Conservation (phyloP, 805 yeast species). For the Komagataella mondaviorum region DNA sequence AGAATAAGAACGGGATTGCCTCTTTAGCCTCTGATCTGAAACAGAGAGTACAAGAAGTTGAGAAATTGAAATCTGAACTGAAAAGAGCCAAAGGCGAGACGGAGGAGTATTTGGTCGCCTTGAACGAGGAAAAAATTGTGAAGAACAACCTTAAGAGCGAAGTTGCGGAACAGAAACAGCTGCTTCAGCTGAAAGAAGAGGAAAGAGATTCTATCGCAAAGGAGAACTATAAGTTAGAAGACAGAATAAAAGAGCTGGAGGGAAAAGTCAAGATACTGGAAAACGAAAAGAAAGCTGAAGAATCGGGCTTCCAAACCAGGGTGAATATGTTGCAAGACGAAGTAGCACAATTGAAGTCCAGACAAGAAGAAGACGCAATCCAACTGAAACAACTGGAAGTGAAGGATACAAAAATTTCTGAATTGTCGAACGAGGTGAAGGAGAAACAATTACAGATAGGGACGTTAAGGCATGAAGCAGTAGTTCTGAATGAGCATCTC, state of each 20-base stretch:
- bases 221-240: slow-evolving; percentile 11
- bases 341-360: slow-evolving; percentile 12
- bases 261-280: slow-evolving; percentile 7
- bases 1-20: slow-evolving; percentile 24
- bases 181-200: slow-evolving; percentile 12
- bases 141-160: slow-evolving; percentile 33
- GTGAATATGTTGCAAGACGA: slow-evolving; percentile 8
- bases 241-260: slow-evolving; percentile 11
- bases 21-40: neutral
- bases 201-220: slow-evolving; percentile 8
- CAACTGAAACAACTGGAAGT: slow-evolving; percentile 7
- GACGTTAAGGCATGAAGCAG: slow-evolving; percentile 88
- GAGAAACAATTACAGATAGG: slow-evolving; percentile 75
- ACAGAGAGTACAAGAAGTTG: slow-evolving; percentile 12
- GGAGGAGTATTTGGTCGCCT: slow-evolving; percentile 20
- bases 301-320: slow-evolving; percentile 6
- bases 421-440: slow-evolving; percentile 40
- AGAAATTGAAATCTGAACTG: slow-evolving; percentile 23
- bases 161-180: slow-evolving; percentile 17
- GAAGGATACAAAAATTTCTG: slow-evolving; percentile 13
- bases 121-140: slow-evolving; percentile 26
- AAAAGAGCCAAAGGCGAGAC: slow-evolving; percentile 19
- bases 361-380: slow-evolving; percentile 3
- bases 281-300: slow-evolving; percentile 8
- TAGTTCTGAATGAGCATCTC: slow-evolving; percentile 83